Evolutionary conservation across 2,329 filamentous ascomycete species (phyloP).

Genomic region (Metarhizium robertsii): DNA sequence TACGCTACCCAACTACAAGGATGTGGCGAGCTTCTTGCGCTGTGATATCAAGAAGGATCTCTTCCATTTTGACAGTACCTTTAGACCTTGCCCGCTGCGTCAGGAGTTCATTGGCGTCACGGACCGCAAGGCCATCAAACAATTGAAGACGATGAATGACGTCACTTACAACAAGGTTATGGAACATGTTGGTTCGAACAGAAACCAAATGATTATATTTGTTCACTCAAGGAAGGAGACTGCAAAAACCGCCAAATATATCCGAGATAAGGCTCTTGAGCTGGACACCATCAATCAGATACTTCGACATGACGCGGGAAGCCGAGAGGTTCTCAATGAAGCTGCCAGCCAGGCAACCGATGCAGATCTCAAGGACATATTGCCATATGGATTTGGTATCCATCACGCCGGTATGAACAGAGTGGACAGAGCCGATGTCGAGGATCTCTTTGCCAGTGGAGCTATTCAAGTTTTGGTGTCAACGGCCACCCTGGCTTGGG

Average conservation of each 20-base stretch:
- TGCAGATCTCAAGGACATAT: conserved; percentile 79
- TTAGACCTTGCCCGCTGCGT: conserved; percentile 83
- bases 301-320: conserved; percentile 83
- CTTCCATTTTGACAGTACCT: conserved; percentile 95
- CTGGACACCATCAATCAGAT: conserved; percentile 96
- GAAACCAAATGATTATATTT: conserved; percentile 98
- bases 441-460: conserved; percentile 87
- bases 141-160: conserved; percentile 98
- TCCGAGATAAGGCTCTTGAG: conserved; percentile 94
- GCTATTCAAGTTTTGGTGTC: conserved; percentile 92
- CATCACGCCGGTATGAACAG: conserved; percentile 97
- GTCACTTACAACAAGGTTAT: conserved; percentile 96
- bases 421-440: conserved; percentile 88
- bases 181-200: conserved; percentile 85
- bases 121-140: conserved; percentile 97
- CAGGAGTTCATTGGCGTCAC: conserved; percentile 98
- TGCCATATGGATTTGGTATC: conserved; percentile 96
- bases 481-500: conserved; percentile 97
- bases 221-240: conserved; percentile 98
- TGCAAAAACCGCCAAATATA: conserved; percentile 91
- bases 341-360: conserved; percentile 78
- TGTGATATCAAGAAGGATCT: conserved; percentile 78
- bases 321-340: conserved; percentile 76
- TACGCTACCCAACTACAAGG: conserved; percentile 90
- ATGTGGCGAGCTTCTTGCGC: conserved; percentile 90